Evolutionary conservation across 2,329 filamentous ascomycete species (phyloP), one percentile per base, ranked within the genome.

Genomic region (Nigrospora osmanthi): DNA sequence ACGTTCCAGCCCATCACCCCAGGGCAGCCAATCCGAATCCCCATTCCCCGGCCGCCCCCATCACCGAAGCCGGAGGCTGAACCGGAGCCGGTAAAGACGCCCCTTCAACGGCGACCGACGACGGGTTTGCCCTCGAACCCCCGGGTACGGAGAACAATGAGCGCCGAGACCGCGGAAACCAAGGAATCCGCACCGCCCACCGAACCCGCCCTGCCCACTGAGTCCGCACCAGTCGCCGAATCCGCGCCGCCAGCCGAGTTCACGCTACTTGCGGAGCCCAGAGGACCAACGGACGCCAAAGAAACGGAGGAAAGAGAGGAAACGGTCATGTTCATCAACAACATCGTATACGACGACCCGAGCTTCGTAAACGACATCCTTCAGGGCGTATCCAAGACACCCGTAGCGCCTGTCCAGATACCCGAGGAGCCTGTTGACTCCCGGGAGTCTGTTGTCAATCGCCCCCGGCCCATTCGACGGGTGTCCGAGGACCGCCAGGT

Each of bases 301-400:
- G n/a, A 23, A 17, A 46, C 46, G 41, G 51, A 43, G 14, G 54
- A 53, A 44, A 66, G 61, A 43, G 61, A 71, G 19, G 68, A 72
- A 47, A 78, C 71, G 4, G 68, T 79, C 38, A 72, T 80, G 69
- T 71, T 78, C 44, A 59, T 80, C 41, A 80, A 78, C 47, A 67
- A 73, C 41, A 76, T 79, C 44, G 66, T 75, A 33, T 79, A 78
- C 49, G 65, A 79, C 44, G 65, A 81, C 45, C 74, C 76, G 1
- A 59, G 54, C 28, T 58, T 63, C 1, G 73, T 80, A 2, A 63
- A 70, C 42, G 67, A 64, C 19, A 75, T 79, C 47, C 68, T 78
- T 33, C 65, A 70, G 30, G 67, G 61, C 11, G 69, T 66, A 3
- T 62, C 65, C 15, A 63, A 63, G 19, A 61, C 44, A 33, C 54